A percentile compares a stretch with the other conserved stretches of the same genome.
phyloP scores from a whole-genome alignment of 345 rosid genomes.

The Citrus mangshanensis region DNA sequence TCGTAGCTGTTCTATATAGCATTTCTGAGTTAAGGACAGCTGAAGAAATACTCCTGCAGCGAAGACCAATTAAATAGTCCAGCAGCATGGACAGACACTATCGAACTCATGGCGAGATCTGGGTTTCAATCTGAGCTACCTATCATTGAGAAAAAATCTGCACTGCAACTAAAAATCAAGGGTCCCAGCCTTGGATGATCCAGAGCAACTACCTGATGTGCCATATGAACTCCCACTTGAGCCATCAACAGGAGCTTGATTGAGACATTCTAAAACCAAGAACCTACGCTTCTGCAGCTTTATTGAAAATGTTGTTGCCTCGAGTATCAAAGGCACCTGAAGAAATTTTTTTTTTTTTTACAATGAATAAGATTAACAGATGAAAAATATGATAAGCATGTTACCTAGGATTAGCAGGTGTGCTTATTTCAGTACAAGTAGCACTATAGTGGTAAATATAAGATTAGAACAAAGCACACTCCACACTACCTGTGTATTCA shows the following conservation, averaged over 20 bases:
- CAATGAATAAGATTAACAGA: not conserved
- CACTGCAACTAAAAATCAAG: slow-evolving; percentile 57
- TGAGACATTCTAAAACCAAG: slow-evolving; percentile 76
- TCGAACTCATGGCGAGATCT: not conserved
- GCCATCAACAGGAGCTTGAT: slow-evolving; percentile 94
- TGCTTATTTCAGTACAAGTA: not conserved
- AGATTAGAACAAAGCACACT: not conserved
- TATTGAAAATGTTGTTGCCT: slow-evolving; percentile 81
- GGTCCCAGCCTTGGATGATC: slow-evolving; percentile 53
- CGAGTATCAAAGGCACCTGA: slow-evolving; percentile 82
- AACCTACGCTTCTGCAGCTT: slow-evolving; percentile 78
- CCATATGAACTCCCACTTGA: slow-evolving; percentile 84
- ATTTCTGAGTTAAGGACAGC: not conserved
- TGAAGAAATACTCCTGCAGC: not conserved
- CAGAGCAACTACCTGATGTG: slow-evolving; percentile 61
- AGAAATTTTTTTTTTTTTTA: not conserved
- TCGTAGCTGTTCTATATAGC: not conserved
- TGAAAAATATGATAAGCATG: not conserved
- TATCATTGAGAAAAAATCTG: slow-evolving; percentile 7
- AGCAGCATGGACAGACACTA: not conserved
- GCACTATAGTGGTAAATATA: not conserved
- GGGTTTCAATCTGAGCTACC: not conserved
- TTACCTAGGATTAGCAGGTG: not conserved
- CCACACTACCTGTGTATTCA: slow-evolving; percentile 71
- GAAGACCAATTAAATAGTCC: not conserved